These are phyloP conservation scores for Penicillium sp. DNA, from an alignment of 2,329 filamentous ascomycete species.

Conservation along the genomic window DNA sequence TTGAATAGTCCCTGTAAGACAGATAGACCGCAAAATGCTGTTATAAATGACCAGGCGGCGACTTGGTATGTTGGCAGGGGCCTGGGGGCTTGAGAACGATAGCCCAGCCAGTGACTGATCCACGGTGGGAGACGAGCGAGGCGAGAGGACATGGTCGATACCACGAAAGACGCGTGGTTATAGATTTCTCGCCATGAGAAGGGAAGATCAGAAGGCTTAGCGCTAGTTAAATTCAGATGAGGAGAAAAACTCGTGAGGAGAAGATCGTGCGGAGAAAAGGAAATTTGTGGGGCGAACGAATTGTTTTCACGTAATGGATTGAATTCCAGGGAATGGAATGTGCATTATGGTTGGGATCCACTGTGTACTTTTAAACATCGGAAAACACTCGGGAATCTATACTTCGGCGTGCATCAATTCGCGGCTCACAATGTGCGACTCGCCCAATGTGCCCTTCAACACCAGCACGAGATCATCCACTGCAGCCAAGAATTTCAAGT, in stretches of 20 bases:
- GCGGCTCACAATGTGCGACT: conserved; percentile 33
- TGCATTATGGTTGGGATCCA: too few relatives aligned
- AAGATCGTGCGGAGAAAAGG: neutral
- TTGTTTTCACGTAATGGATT: neutral
- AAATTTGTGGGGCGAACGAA: neutral
- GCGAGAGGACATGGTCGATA: conserved; percentile 5
- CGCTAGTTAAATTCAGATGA: conserved; percentile 9
- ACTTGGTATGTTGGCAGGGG: conserved; percentile 21
- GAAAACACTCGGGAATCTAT: conserved; percentile 1
- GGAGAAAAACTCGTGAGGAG: conserved; percentile 14
- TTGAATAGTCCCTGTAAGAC: conserved; percentile 24
- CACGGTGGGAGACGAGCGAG: conserved; percentile 23
- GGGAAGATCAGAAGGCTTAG: conserved; percentile 2
- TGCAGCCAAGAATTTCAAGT: conserved; percentile 41
- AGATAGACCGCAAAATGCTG: conserved; percentile 24
- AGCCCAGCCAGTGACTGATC: conserved; percentile 28
- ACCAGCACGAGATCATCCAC: conserved; percentile 45
- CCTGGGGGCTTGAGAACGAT: conserved; percentile 19
- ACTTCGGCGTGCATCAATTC: conserved; percentile 12
- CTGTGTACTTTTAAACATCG: too few relatives aligned
- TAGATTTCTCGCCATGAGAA: conserved; percentile 1
- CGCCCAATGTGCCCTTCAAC: conserved; percentile 43
- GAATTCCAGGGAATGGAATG: too few relatives aligned
- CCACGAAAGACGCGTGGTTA: too few relatives aligned
- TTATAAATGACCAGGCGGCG: conserved; percentile 26